phyloP scores from a whole-genome alignment of 108 stramenopile genomes.

The Aurantiochytrium sp. region DNA sequence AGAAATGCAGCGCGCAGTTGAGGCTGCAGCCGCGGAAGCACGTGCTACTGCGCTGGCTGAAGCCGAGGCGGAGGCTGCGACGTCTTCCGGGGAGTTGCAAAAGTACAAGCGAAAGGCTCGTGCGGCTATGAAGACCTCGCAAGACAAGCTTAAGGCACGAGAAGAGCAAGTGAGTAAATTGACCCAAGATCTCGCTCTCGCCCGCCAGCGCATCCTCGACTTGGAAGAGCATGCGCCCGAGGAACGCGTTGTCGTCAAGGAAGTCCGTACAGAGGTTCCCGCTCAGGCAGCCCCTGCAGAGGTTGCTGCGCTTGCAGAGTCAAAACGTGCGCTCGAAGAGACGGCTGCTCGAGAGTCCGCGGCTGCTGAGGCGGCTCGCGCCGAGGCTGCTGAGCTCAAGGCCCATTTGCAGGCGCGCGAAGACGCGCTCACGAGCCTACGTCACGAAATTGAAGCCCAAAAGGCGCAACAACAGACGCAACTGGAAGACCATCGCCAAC shows the following conservation, averaged over 20 bases:
- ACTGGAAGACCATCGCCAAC: neutral
- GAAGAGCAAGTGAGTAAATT: neutral
- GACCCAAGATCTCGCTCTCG: neutral
- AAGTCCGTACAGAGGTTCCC: neutral
- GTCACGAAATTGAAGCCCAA: neutral
- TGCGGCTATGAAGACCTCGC: constrained; percentile 3
- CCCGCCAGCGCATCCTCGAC: neutral
- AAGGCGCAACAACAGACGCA: neutral
- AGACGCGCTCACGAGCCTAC: neutral
- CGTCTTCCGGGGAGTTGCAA: neutral
- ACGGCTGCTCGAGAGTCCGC: neutral
- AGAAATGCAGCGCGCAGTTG: neutral
- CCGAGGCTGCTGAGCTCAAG: neutral
- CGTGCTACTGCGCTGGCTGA: neutral
- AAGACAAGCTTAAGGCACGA: neutral
- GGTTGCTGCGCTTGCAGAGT: too few relatives aligned
- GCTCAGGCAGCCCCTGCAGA: neutral
- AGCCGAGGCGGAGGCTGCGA: neutral
- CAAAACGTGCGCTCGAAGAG: neutral
- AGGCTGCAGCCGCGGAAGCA: neutral
- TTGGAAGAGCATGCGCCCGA: neutral
- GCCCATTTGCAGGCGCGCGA: neutral
- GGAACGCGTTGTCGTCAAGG: neutral
- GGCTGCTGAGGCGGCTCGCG: neutral
- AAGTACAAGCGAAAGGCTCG: neutral